Conservation (phyloP, 306 rosid genomes). For the Sicyos baderoa region DNA sequence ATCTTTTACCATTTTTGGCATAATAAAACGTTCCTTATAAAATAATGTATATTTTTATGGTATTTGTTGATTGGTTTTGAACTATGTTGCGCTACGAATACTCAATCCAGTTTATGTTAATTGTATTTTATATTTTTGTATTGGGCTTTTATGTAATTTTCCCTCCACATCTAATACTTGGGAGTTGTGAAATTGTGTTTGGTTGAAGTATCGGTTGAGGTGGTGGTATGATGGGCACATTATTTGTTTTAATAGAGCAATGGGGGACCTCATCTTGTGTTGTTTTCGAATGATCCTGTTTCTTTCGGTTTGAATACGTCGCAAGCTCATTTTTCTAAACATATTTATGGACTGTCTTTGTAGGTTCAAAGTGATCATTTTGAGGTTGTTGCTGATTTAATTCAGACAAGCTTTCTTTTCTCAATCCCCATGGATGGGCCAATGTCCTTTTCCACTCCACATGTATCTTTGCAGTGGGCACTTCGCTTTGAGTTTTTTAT, state of each 20-base stretch:
- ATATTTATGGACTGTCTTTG: slow-evolving; percentile 18
- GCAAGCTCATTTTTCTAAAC: not conserved
- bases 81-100: too few species aligned
- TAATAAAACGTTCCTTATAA: not conserved
- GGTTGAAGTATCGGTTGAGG: too few species aligned
- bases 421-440: slow-evolving; percentile 98
- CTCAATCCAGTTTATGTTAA: too few species aligned
- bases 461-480: slow-evolving; percentile 84
- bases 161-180: too few species aligned
- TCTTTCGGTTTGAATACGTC: not conserved
- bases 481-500: slow-evolving; percentile 94
- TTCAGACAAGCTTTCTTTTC: slow-evolving; percentile 95
- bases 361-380: slow-evolving; percentile 94
- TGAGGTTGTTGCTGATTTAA: slow-evolving; percentile 91
- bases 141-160: too few species aligned
- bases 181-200: too few species aligned
- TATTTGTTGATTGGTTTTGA: too few species aligned
- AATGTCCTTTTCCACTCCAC: slow-evolving; percentile 94
- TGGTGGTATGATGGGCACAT: too few species aligned
- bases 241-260: not conserved
- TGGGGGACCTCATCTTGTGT: slow-evolving; percentile 3
- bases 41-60: not conserved
- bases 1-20: not conserved
- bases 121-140: too few species aligned
- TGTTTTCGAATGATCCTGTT: slow-evolving; percentile 2